phyloP scores from a whole-genome alignment of 1,284 basidiomycete genomes.

The Leccinum variabile region DNA sequence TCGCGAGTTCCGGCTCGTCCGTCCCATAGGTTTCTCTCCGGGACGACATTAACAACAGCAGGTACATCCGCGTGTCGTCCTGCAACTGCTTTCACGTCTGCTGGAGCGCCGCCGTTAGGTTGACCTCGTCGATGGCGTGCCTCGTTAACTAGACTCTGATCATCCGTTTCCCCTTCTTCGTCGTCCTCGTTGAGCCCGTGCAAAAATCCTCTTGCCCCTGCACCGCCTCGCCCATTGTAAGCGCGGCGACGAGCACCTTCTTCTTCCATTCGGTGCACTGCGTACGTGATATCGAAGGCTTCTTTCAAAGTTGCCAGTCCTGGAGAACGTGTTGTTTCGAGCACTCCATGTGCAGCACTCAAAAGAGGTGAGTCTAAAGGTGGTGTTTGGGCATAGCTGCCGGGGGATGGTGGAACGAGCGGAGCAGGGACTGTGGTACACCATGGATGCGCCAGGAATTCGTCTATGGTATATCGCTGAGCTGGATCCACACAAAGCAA shows the following conservation, averaged over 20 bases:
- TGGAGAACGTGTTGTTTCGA: slow-evolving; percentile 81
- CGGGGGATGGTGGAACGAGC: slow-evolving; percentile 62
- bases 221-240: slow-evolving; percentile 74
- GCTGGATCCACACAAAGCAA: slow-evolving; percentile 94
- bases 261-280: slow-evolving; percentile 99
- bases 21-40: slow-evolving; percentile 43
- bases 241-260: slow-evolving; percentile 87
- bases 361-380: slow-evolving; percentile 93
- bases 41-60: slow-evolving; percentile 13
- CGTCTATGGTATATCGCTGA: slow-evolving; percentile 96
- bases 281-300: slow-evolving; percentile 98
- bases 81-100: slow-evolving; percentile 36
- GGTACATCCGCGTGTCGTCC: slow-evolving; percentile 39
- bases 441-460: slow-evolving; percentile 98
- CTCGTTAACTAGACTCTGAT: slow-evolving; percentile 46
- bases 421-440: slow-evolving; percentile 70
- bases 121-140: slow-evolving; percentile 50
- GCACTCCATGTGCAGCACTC: slow-evolving; percentile 71
- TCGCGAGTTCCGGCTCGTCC: slow-evolving; percentile 80
- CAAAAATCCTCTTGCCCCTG: slow-evolving; percentile 80
- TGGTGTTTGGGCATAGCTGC: slow-evolving; percentile 44
- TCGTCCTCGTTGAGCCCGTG: slow-evolving; percentile 92
- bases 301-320: slow-evolving; percentile 93
- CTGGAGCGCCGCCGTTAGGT: slow-evolving; percentile 31
- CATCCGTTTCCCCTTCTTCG: slow-evolving; percentile 53